Percentiles rank a stretch among this genome's conserved stretches.
phyloP scores from a whole-genome alignment of 192 early-diverging fungal species.

The Ambispora gerdemannii region DNA sequence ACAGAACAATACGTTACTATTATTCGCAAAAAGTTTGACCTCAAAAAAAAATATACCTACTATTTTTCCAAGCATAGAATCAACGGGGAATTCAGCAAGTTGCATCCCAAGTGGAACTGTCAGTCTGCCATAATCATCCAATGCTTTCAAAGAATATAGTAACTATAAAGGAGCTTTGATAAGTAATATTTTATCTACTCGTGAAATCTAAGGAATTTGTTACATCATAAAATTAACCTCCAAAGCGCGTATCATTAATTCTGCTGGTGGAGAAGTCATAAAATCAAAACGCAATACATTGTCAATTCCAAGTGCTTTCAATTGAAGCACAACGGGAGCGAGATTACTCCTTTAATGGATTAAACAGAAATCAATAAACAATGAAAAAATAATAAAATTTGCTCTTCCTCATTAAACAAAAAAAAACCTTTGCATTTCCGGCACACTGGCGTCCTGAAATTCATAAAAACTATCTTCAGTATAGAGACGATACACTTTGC shows the following conservation, averaged over 20 bases:
- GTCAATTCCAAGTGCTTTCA: slow-evolving; percentile 80
- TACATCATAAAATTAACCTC: slow-evolving; percentile 40
- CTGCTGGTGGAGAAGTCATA: slow-evolving; percentile 69
- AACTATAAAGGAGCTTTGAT: slow-evolving; percentile 35
- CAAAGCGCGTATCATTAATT: slow-evolving; percentile 64
- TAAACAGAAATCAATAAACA: too few species aligned
- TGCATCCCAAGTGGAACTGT: slow-evolving; percentile 68
- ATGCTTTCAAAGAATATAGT: slow-evolving; percentile 67
- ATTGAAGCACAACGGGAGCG: slow-evolving; percentile 62
- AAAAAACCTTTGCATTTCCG: slow-evolving; percentile 81
- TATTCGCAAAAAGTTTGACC: background rate
- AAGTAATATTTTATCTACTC: too few species aligned
- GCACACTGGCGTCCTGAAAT: slow-evolving; percentile 81
- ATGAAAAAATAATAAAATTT: too few species aligned
- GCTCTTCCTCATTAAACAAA: too few species aligned
- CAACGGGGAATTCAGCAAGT: slow-evolving; percentile 74
- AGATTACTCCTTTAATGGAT: slow-evolving; percentile 55
- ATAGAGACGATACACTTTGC: slow-evolving; percentile 88
- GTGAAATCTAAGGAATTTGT: too few species aligned
- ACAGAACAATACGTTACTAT: background rate
- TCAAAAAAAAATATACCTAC: slow-evolving; percentile 26
- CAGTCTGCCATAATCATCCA: slow-evolving; percentile 68
- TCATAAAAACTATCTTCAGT: slow-evolving; percentile 78
- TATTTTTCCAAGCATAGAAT: slow-evolving; percentile 67
- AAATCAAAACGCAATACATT: slow-evolving; percentile 80